A percentile compares a stretch with the other conserved stretches of the same genome.
These are phyloP conservation scores for Cladosporium oxysporum DNA, from an alignment of 2,329 filamentous ascomycete species.

Conservation along the genomic window DNA sequence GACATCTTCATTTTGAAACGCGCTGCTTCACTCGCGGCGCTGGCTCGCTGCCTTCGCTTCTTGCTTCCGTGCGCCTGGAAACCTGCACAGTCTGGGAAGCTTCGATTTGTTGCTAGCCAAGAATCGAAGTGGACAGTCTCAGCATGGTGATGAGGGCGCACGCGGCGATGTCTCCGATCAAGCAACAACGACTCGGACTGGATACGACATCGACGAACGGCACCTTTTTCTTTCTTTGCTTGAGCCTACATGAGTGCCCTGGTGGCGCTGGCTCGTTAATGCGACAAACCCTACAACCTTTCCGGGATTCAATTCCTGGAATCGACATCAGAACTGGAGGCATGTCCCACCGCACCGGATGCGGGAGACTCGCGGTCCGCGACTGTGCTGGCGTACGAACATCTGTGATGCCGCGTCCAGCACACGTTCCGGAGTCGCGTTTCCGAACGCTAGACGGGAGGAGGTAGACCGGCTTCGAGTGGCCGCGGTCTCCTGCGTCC, in stretches of 20 bases:
- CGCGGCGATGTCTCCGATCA: slow-evolving; percentile 17
- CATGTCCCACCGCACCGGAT: slow-evolving; percentile 20
- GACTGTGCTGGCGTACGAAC: slow-evolving; percentile 21
- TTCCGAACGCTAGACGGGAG: slow-evolving; percentile 38
- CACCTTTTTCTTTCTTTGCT: slow-evolving; percentile 12
- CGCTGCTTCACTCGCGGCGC: slow-evolving; percentile 18
- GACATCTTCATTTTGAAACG: slow-evolving; percentile 3
- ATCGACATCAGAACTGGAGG: slow-evolving; percentile 16
- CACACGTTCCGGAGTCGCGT: slow-evolving; percentile 30
- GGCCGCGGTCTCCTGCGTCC: slow-evolving; percentile 22
- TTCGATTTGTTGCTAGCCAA: slow-evolving; percentile 16
- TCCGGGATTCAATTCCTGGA: not conserved
- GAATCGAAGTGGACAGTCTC: not conserved
- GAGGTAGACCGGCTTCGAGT: slow-evolving; percentile 39
- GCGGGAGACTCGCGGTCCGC: slow-evolving; percentile 19
- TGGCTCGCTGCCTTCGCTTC: slow-evolving; percentile 16
- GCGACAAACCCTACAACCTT: slow-evolving; percentile 13
- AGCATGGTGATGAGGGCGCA: slow-evolving; percentile 24
- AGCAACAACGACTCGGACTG: slow-evolving; percentile 18
- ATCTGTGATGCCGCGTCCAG: slow-evolving; percentile 25
- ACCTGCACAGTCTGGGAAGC: slow-evolving; percentile 1
- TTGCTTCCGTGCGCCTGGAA: slow-evolving; percentile 20
- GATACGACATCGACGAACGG: slow-evolving; percentile 24
- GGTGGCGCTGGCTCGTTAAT: slow-evolving; percentile 20
- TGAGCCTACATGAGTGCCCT: slow-evolving; percentile 14